Conservation (phyloP, 345 rosid species). For the Gossypium raimondii region DNA sequence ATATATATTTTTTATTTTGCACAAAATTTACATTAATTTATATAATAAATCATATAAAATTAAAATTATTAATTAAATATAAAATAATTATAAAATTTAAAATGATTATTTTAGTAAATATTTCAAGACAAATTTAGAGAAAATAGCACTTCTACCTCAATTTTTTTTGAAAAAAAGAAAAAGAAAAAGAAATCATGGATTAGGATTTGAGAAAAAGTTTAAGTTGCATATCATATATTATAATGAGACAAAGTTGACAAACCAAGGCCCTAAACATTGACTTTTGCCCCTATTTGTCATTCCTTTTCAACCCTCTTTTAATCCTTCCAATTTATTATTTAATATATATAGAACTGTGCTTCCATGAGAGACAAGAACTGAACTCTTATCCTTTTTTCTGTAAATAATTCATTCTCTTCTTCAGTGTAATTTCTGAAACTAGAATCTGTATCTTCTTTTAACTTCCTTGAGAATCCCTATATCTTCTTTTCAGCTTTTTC, state of each 20-base stretch:
- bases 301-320: neutral
- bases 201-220: too few species aligned
- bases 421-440: constrained; percentile 15
- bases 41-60: too few species aligned
- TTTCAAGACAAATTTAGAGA: neutral
- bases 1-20: too few species aligned
- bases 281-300: neutral
- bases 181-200: too few species aligned
- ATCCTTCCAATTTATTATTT: neutral
- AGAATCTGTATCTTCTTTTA: constrained; percentile 16
- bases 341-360: constrained; percentile 1
- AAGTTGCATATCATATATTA: neutral
- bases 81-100: too few species aligned
- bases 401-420: constrained; percentile 23
- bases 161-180: too few species aligned
- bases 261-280: neutral
- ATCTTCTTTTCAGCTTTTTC: neutral
- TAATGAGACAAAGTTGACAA: constrained; percentile 1
- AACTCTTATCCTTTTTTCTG: constrained; percentile 18
- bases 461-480: constrained; percentile 20
- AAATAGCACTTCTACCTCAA: too few species aligned
- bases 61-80: too few species aligned
- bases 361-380: constrained; percentile 14
- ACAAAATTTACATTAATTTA: too few species aligned
- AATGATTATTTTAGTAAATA: too few species aligned